Evolutionary conservation across 345 rosid species (phyloP), one percentile per base, ranked within the genome.

Genomic region (Melaleuca quinquenervia): DNA sequence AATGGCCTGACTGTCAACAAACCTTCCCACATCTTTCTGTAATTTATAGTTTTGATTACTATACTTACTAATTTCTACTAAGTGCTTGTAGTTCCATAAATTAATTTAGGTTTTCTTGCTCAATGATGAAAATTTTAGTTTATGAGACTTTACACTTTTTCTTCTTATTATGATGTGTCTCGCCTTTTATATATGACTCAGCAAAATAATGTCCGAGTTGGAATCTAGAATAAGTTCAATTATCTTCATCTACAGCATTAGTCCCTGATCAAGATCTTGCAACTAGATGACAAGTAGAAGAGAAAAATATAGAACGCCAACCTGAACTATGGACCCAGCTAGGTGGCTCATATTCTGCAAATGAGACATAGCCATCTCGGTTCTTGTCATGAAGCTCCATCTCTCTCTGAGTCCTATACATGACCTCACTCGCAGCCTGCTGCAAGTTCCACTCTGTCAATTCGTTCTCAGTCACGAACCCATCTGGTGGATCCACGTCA

Each of bases 341-440:
- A 8, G 99, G 98, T 5, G 98, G 96, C 82, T 97, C 98, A 70
- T 97, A 97, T 91, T 97, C 98, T 7, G 94, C 88, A 64, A 92
- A 97, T 0, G 99, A 94, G 85, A 96, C 84, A 29, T 92, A 89
- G 6, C 99, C 98, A 89, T 96, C 99, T 84, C 91, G 93, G 90
- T 98, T 98, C 89, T 89, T 94, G 86, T 98, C 99, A 87, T 96
- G 99, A 91, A 93, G 89, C 84, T 95, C 98, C 97, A 98, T 88
- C 82, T 96, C 99, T 89, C 98, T 94, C 87, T 90, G 92, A 89
- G 94, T 91, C 90, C 99, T 92, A 82, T 95, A 96, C 90, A 94
- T 70, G 22, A 92, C 95, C 90, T 98, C 99, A 89, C 86, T 93
- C 84, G 51, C 89, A 78, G 99, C 89, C 88, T 95, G 98, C 87